phyloP scores from a whole-genome alignment of 345 rosid species.

The Salix caprea region DNA sequence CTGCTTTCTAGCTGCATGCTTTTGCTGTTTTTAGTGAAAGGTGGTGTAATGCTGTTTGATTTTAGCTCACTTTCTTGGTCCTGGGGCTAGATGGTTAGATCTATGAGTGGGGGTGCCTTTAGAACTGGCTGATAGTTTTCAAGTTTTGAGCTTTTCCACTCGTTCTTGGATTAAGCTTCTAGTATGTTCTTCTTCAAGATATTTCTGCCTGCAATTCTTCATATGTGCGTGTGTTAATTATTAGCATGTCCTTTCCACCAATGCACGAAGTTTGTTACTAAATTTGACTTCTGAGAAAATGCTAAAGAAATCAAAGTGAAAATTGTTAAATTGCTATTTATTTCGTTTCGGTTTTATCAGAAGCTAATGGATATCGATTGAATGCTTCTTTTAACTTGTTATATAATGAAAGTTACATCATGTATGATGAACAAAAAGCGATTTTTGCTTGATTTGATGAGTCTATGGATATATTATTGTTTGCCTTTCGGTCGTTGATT shows the following conservation, averaged over 20 bases:
- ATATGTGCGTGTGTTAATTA: too few relatives aligned
- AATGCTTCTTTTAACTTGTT: background rate
- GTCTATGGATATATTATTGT: too few relatives aligned
- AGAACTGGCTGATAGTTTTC: background rate
- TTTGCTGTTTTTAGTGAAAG: background rate
- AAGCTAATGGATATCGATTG: background rate
- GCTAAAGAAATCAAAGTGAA: background rate
- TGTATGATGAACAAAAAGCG: background rate
- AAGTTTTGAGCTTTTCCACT: conserved; percentile 6
- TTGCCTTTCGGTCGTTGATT: background rate
- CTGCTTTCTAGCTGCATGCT: background rate
- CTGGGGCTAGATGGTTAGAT: conserved; percentile 27
- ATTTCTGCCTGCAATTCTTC: background rate
- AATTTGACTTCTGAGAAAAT: conserved; percentile 9
- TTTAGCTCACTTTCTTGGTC: background rate
- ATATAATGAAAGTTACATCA: too few relatives aligned
- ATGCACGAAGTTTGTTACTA: background rate
- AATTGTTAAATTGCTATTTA: too few relatives aligned
- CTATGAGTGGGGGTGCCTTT: conserved; percentile 12
- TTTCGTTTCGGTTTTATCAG: background rate
- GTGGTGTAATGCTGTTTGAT: background rate
- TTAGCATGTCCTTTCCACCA: background rate
- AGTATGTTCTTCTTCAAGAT: background rate
- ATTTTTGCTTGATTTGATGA: background rate
- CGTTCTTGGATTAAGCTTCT: background rate